Conservation (phyloP, 305 asterid genomes). For the Plantago rigida region DNA sequence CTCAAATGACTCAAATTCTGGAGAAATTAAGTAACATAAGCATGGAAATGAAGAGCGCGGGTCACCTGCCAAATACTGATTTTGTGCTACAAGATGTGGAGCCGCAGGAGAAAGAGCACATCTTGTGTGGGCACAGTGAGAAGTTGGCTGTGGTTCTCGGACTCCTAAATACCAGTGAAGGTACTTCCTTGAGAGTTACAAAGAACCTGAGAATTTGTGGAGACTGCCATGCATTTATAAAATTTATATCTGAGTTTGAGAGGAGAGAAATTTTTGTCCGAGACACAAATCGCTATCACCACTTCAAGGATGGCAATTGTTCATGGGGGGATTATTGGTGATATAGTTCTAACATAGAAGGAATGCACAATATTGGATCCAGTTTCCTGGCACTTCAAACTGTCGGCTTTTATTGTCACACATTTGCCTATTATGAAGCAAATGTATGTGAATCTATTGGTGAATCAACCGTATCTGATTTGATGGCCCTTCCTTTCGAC, state of each 20-base stretch:
- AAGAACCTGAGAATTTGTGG: slow-evolving; percentile 90
- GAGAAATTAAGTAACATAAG: slow-evolving; percentile 41
- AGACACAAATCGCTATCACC: slow-evolving; percentile 82
- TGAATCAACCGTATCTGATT: too few relatives aligned
- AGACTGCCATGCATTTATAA: slow-evolving; percentile 75
- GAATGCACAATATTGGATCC: neutral
- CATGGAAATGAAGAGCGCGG: slow-evolving; percentile 73
- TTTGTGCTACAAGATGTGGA: slow-evolving; percentile 85
- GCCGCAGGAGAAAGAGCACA: slow-evolving; percentile 83
- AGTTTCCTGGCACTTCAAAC: neutral
- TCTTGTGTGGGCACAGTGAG: slow-evolving; percentile 88
- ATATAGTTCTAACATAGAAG: slow-evolving; percentile 24
- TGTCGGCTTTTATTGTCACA: neutral
- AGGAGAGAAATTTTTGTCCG: slow-evolving; percentile 73
- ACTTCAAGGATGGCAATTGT: slow-evolving; percentile 70
- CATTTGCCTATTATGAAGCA: slow-evolving; percentile 1
- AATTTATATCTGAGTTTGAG: slow-evolving; percentile 62
- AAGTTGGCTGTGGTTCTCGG: slow-evolving; percentile 86
- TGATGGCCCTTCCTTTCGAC: too few relatives aligned
- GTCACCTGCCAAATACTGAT: slow-evolving; percentile 48
- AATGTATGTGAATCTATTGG: neutral
- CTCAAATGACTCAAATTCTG: slow-evolving; percentile 58
- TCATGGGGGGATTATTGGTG: slow-evolving; percentile 90
- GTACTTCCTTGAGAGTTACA: slow-evolving; percentile 57
- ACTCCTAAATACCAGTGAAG: slow-evolving; percentile 53